Evolutionary conservation across 768 basidiomycete species (phyloP).

Genomic region (Hericium coralloides): DNA sequence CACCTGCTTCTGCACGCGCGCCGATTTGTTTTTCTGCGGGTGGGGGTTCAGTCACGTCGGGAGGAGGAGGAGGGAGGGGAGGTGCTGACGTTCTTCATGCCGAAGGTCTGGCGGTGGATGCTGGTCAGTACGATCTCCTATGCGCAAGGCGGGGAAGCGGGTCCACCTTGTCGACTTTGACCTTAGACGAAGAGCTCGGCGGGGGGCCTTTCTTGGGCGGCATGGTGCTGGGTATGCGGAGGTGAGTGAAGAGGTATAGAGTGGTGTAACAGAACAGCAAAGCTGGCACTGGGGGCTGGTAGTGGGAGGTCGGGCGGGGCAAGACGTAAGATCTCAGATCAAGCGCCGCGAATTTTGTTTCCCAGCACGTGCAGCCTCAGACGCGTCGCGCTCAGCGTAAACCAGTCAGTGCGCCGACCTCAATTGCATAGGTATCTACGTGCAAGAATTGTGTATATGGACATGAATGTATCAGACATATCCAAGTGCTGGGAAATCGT

Average conservation of each 20-base stretch:
- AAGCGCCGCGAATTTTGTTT: not conserved
- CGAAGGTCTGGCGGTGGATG: conserved; percentile 55
- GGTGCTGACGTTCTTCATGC: conserved; percentile 71
- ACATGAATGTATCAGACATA: not conserved
- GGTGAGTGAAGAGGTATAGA: too few relatives aligned
- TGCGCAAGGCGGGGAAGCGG: conserved; percentile 14
- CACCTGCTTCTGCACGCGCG: conserved; percentile 85
- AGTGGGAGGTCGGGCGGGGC: too few relatives aligned
- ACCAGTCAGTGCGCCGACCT: too few relatives aligned
- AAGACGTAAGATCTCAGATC: too few relatives aligned
- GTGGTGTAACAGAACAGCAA: too few relatives aligned
- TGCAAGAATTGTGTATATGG: not conserved
- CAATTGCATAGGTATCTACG: too few relatives aligned
- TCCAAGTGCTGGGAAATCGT: not conserved
- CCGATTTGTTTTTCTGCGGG: conserved; percentile 83
- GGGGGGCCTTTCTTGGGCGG: conserved; percentile 68
- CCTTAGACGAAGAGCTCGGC: conserved; percentile 47
- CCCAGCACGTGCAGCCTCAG: not conserved
- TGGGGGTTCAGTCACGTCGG: conserved; percentile 1
- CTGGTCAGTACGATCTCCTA: conserved; percentile 19
- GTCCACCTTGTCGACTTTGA: conserved; percentile 73
- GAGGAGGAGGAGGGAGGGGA: not conserved
- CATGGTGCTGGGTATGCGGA: conserved; percentile 32
- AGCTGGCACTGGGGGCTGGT: too few relatives aligned
- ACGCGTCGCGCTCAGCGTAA: too few relatives aligned